Percentiles rank a stretch among this genome's conserved stretches.
These are phyloP conservation scores for Leccinellum albellum DNA, from an alignment of 768 basidiomycete species.

Conservation along the genomic window DNA sequence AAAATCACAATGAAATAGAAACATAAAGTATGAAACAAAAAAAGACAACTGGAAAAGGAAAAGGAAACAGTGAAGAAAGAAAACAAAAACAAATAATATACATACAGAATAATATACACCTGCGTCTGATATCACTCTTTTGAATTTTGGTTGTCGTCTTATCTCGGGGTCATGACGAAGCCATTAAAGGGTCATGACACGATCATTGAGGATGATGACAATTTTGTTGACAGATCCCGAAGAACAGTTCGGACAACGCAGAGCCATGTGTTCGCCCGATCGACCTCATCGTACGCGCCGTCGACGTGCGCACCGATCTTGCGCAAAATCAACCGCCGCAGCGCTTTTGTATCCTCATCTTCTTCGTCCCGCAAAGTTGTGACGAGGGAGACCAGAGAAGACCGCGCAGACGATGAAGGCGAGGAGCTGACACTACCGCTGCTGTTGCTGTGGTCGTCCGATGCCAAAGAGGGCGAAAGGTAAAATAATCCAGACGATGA, in stretches of 20 bases:
- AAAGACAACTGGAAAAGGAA: background rate
- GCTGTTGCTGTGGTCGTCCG: constrained; percentile 10
- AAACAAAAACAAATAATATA: constrained; percentile 21
- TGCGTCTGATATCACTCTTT: background rate
- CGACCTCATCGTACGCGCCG: constrained; percentile 61
- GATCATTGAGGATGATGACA: constrained; percentile 3
- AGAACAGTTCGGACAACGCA: constrained; percentile 62
- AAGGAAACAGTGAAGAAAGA: background rate
- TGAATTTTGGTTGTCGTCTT: background rate
- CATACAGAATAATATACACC: constrained; percentile 34
- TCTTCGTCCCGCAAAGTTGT: constrained; percentile 50
- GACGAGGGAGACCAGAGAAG: constrained; percentile 44
- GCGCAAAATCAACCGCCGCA: constrained; percentile 60
- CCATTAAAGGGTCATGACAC: constrained; percentile 10
- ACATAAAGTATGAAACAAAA: constrained; percentile 9
- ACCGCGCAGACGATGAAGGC: constrained; percentile 27
- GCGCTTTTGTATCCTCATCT: constrained; percentile 59
- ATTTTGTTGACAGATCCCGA: constrained; percentile 43
- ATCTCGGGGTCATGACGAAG: constrained; percentile 2
- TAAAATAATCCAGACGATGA: constrained; percentile 15
- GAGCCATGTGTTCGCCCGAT: constrained; percentile 56
- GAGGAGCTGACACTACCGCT: constrained; percentile 12
- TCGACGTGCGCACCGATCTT: constrained; percentile 58
- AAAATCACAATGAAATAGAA: background rate
- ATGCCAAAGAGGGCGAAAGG: constrained; percentile 21